phyloP scores from a whole-genome alignment of 805 yeast genomes.

The Starmerella etchellsii region DNA sequence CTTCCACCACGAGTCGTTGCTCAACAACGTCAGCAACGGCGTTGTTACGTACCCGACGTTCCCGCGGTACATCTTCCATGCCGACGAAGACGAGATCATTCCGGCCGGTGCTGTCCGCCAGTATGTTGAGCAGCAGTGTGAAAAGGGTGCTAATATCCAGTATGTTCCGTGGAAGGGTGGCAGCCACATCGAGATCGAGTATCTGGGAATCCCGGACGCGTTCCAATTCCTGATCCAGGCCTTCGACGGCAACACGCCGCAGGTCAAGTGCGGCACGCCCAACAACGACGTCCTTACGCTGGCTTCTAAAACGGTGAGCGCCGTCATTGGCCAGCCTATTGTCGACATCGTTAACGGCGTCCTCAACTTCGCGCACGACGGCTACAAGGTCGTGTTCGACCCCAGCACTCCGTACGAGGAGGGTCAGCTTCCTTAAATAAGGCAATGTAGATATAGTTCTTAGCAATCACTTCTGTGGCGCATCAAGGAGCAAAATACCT shows the following conservation, averaged over 20 bases:
- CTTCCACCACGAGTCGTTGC: constrained; percentile 4
- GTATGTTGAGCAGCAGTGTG: constrained; percentile 8
- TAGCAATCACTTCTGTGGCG: no score
- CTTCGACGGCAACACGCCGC: constrained; percentile 8
- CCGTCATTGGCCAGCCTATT: constrained; percentile 2
- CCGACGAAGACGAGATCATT: constrained; percentile 19
- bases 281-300: constrained; percentile 4
- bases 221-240: constrained; percentile 11
- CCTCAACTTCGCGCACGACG: not conserved
- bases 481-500: no score
- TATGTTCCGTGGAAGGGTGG: constrained; percentile 6
- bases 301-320: not conserved
- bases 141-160: constrained; percentile 8
- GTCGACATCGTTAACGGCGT: not conserved
- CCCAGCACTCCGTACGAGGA: not conserved
- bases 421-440: not conserved
- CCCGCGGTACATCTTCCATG: constrained; percentile 22
- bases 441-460: no score
- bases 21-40: constrained; percentile 4
- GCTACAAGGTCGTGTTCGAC: not conserved
- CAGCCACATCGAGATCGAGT: constrained; percentile 5
- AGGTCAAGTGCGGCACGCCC: constrained; percentile 5
- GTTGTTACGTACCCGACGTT: constrained; percentile 15
- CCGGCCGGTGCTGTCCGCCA: constrained; percentile 15
- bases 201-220: constrained; percentile 10